phyloP scores from a whole-genome alignment of 352 stramenopile species.

The Globisporangium takayamanum region DNA sequence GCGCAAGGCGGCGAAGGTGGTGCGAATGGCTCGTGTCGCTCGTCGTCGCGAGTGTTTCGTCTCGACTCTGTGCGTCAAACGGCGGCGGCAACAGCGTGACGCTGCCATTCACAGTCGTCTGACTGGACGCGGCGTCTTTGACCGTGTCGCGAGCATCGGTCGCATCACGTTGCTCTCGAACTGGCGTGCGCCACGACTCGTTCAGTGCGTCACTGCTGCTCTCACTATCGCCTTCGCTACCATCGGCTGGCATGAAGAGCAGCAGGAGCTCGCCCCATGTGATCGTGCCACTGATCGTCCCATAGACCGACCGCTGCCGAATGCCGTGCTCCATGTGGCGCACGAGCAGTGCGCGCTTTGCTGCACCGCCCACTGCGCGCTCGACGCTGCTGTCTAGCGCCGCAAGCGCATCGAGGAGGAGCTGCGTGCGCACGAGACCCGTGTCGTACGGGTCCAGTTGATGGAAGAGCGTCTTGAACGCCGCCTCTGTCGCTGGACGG shows the following conservation, averaged over 20 bases:
- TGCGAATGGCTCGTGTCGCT: neutral
- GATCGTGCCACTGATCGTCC: slow-evolving; percentile 23
- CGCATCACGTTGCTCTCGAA: too few species aligned
- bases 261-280: slow-evolving; percentile 79
- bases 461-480: slow-evolving; percentile 57
- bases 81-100: slow-evolving; percentile 1
- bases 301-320: slow-evolving; percentile 17
- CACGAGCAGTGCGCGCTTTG: slow-evolving; percentile 26
- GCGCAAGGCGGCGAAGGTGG: slow-evolving; percentile 8
- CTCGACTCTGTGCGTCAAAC: neutral
- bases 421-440: slow-evolving; percentile 30
- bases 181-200: too few species aligned
- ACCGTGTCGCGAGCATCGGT: too few species aligned
- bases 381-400: slow-evolving; percentile 28
- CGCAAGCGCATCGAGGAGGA: slow-evolving; percentile 34
- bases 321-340: slow-evolving; percentile 34
- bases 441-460: slow-evolving; percentile 56
- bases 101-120: neutral
- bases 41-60: neutral
- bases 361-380: slow-evolving; percentile 26
- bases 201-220: neutral
- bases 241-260: slow-evolving; percentile 46
- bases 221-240: neutral
- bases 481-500: slow-evolving; percentile 41
- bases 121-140: neutral